Evolutionary conservation across 2,329 filamentous ascomycete species (phyloP).

Genomic region (Aspergillus sp.): DNA sequence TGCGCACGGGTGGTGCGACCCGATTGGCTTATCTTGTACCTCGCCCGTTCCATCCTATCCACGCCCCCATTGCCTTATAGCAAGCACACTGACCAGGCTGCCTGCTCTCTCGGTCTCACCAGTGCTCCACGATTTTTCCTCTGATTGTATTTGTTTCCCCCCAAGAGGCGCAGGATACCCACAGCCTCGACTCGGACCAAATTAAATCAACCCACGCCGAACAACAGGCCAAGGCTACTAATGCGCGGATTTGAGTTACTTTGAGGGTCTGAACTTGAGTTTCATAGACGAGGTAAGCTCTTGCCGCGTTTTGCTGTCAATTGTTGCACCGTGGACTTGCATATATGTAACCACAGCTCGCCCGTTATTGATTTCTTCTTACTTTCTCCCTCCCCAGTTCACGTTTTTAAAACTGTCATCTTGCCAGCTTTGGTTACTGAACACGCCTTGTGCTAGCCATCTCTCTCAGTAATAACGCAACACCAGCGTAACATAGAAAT

Average conservation of each 20-base stretch:
- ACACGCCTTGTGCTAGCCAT: neutral
- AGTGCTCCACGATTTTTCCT: neutral
- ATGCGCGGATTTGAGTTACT: neutral
- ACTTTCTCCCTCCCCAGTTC: neutral
- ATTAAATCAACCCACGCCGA: conserved; percentile 1
- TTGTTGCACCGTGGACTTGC: neutral
- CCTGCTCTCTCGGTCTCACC: neutral
- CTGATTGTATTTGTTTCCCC: neutral
- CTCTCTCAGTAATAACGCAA: conserved; percentile 32
- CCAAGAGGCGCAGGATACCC: neutral
- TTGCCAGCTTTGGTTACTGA: neutral
- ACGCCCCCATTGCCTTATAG: no score
- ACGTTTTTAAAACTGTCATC: no score
- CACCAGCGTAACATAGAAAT: neutral
- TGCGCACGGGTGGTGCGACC: conserved; percentile 9
- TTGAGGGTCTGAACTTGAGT: neutral
- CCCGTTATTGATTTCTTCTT: neutral
- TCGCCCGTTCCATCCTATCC: neutral
- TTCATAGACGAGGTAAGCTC: neutral
- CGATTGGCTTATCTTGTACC: neutral
- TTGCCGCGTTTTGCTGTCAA: neutral
- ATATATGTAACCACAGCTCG: neutral
- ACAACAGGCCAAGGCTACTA: neutral
- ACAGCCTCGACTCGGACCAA: neutral
- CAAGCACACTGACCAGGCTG: no score